Conservation (phyloP, 2,329 filamentous ascomycete genomes). For the Arthrinium phaeospermum region DNA sequence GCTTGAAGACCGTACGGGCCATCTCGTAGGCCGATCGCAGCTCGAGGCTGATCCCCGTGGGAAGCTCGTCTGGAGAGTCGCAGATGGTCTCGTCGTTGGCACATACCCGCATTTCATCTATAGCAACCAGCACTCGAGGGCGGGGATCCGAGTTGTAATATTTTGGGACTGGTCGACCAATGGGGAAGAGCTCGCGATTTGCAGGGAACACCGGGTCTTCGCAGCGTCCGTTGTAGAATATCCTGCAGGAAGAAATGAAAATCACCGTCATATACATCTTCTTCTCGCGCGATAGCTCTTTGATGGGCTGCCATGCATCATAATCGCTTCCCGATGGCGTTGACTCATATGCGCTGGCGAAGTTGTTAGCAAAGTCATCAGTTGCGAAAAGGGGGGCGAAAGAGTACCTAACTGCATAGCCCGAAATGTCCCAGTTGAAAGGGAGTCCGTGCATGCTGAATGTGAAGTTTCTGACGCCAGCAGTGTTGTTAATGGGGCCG, state of each 20-base stretch:
- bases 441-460: neutral
- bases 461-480: neutral
- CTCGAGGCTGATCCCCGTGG: neutral
- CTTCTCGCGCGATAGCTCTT: neutral
- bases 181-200: neutral
- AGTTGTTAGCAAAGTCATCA: neutral
- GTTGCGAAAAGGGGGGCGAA: too few relatives aligned
- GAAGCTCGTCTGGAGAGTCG: neutral
- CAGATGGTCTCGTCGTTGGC: neutral
- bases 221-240: constrained; percentile 8
- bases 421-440: neutral
- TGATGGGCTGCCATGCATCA: neutral
- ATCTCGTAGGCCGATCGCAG: neutral
- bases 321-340: neutral
- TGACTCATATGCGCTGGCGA: neutral
- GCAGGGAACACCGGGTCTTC: constrained; percentile 4
- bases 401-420: neutral
- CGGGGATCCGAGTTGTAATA: constrained; percentile 3
- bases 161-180: neutral
- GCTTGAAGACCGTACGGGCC: neutral
- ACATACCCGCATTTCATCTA: neutral
- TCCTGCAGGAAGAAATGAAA: constrained; percentile 16
- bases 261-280: constrained; percentile 1
- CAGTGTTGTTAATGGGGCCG: neutral
- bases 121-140: neutral